Base-by-base conservation (phyloP, 805 yeast species). In the Cyberlindnera meyerae region DNA sequence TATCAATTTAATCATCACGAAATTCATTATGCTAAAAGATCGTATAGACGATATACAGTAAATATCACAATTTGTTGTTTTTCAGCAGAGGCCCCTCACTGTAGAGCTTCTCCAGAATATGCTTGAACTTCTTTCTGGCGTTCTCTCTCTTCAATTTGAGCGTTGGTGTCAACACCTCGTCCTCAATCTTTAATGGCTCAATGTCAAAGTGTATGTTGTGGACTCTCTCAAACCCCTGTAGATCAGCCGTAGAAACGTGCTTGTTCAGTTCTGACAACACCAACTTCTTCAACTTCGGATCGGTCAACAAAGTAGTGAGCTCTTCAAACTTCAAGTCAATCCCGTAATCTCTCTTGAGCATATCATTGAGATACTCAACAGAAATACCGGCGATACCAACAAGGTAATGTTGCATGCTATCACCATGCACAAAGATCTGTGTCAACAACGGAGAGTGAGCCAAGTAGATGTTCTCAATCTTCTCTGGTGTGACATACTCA, bases 151-250 rank as follows among this genome's bases (percentile, higher is more conserved):
- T 74, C 37, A 75, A 57, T 53, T 75, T 75, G 42, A 73, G 52
- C 6, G 86, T 79, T 24, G 88, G 88, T 4, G 90, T 82, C 26
- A 81, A 55, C 4, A 74, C 69, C 33, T 75, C 79, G 43, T 77
- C 74, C 37, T 71, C 80, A 11, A 77, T 57, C 14, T 64, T 74
- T 41, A 80, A 61, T 8, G 86, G 84, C 44, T 78, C 82, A 25
- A 73, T 34, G n/a, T 62, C 74, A 25, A 79, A 60, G 29, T 59
- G 54, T 24, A 77, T 44, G 47, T 81, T 80, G 52, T 74, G 76
- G 17, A 81, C 39, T 41, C 70, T 74, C 56, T 80, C 88, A 52
- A 73, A 79, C 1, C 85, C 83, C 34, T 36, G 29, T 44, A 40
- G 16, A 37, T 9, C 11, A 34, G 38, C 8, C 34, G 13, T 15